These are phyloP conservation scores for Hortiboletus flavorubellus DNA, from an alignment of 768 basidiomycete species.

Conservation along the genomic window DNA sequence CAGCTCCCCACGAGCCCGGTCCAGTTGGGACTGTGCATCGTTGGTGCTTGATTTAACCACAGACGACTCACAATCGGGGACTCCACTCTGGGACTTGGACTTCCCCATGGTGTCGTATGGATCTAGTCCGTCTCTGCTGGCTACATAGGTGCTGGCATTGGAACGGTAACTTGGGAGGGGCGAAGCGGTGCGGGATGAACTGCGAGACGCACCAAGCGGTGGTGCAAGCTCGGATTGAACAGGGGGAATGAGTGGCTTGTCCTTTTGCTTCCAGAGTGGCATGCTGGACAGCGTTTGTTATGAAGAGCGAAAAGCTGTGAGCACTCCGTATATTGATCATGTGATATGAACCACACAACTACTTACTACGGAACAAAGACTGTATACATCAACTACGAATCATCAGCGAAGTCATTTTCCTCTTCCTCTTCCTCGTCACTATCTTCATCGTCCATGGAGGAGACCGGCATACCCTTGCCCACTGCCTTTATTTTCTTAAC, in stretches of 20 bases:
- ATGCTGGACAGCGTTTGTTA: slow-evolving; percentile 8
- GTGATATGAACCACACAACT: slow-evolving; percentile 2
- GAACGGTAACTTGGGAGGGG: slow-evolving; percentile 46
- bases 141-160: slow-evolving; percentile 58
- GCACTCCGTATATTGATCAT: neutral
- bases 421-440: slow-evolving; percentile 40
- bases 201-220: slow-evolving; percentile 24
- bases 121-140: slow-evolving; percentile 64
- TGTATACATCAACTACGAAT: slow-evolving; percentile 23
- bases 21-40: slow-evolving; percentile 45
- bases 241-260: slow-evolving; percentile 67
- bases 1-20: slow-evolving; percentile 67
- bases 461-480: slow-evolving; percentile 61
- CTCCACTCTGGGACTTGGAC: slow-evolving; percentile 24
- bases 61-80: slow-evolving; percentile 25
- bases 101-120: slow-evolving; percentile 39
- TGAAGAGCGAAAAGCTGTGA: slow-evolving; percentile 4
- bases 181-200: slow-evolving; percentile 34
- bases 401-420: slow-evolving; percentile 32
- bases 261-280: slow-evolving; percentile 59
- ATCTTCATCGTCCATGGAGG: slow-evolving; percentile 33
- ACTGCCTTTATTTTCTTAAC: slow-evolving; percentile 78
- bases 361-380: slow-evolving; percentile 1
- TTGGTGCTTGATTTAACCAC: neutral
- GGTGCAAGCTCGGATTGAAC: slow-evolving; percentile 38